Evolutionary conservation across 2,329 filamentous ascomycete species (phyloP).

Genomic region (Fusarium tuaranense): DNA sequence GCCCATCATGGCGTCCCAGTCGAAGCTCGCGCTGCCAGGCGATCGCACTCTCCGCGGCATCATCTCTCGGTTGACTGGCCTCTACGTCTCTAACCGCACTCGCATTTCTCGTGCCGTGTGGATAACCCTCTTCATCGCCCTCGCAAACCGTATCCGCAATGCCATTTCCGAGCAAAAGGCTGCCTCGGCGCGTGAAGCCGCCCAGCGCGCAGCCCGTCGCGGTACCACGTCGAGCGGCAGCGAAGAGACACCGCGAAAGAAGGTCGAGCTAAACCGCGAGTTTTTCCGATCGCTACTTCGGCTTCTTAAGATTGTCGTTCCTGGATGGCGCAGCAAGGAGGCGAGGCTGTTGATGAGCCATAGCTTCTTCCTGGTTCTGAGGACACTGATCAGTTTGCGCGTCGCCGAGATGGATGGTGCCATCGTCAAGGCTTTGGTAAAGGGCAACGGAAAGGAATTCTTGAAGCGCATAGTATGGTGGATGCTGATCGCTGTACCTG

Average conservation of each 20-base stretch:
- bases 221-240: constrained; percentile 60
- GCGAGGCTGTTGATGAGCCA: constrained; percentile 87
- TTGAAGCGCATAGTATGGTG: constrained; percentile 92
- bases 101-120: constrained; percentile 87
- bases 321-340: constrained; percentile 91
- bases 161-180: constrained; percentile 94
- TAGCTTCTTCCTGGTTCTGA: constrained; percentile 89
- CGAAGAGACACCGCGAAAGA: constrained; percentile 69
- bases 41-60: constrained; percentile 75
- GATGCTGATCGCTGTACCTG: constrained; percentile 97
- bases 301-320: constrained; percentile 87
- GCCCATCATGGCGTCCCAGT: constrained; percentile 76
- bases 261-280: constrained; percentile 92
- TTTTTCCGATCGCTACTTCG: constrained; percentile 80
- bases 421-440: constrained; percentile 91
- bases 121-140: constrained; percentile 81
- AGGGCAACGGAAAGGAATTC: constrained; percentile 92
- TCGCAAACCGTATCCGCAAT: constrained; percentile 89
- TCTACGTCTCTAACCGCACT: constrained; percentile 84
- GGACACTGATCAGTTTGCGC: constrained; percentile 93
- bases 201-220: constrained; percentile 60
- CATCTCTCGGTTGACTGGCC: constrained; percentile 73
- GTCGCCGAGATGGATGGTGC: constrained; percentile 96
- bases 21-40: constrained; percentile 72
- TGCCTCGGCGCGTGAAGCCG: constrained; percentile 76